These are phyloP conservation scores for Cryptococcus neoformans DNA, from an alignment of 1,284 basidiomycete species.

Conservation along the genomic window DNA sequence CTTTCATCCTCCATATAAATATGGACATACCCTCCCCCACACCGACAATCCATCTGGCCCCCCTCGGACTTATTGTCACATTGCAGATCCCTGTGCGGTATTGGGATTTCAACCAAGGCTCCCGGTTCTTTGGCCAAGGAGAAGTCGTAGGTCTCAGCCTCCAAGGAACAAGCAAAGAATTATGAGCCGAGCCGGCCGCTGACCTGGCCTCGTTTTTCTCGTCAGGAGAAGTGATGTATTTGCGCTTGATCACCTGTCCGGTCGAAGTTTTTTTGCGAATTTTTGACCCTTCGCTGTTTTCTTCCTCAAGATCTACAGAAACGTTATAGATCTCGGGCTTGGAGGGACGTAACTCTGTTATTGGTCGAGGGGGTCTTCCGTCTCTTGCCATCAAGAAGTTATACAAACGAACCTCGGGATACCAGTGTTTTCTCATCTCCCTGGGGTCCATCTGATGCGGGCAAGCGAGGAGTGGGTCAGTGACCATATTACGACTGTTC, in stretches of 20 bases:
- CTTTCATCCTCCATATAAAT: constrained; percentile 19
- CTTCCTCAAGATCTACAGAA: no score
- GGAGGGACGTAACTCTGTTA: neutral
- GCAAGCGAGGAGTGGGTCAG: constrained; percentile 16
- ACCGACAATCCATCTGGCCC: constrained; percentile 1
- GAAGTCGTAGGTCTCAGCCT: neutral
- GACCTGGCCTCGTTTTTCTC: neutral
- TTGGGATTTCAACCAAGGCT: neutral
- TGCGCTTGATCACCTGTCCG: neutral
- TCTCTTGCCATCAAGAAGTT: constrained; percentile 10
- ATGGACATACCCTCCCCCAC: constrained; percentile 14
- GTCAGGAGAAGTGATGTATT: neutral
- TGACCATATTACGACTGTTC: constrained; percentile 5
- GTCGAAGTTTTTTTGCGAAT: no score
- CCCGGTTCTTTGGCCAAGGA: neutral
- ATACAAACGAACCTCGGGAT: constrained; percentile 6
- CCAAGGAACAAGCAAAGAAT: constrained; percentile 6
- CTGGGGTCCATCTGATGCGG: neutral
- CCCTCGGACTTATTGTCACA: constrained; percentile 26
- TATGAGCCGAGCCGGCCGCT: neutral
- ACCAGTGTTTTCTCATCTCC: neutral
- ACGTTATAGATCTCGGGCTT: neutral
- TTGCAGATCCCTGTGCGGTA: constrained; percentile 4
- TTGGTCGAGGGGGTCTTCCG: constrained; percentile 4
- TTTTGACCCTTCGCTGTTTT: no score